A percentile compares a stretch with the other conserved stretches of the same genome.
Evolutionary conservation across 2,329 filamentous ascomycete species (phyloP).

Genomic region (Colletotrichum sp.): DNA sequence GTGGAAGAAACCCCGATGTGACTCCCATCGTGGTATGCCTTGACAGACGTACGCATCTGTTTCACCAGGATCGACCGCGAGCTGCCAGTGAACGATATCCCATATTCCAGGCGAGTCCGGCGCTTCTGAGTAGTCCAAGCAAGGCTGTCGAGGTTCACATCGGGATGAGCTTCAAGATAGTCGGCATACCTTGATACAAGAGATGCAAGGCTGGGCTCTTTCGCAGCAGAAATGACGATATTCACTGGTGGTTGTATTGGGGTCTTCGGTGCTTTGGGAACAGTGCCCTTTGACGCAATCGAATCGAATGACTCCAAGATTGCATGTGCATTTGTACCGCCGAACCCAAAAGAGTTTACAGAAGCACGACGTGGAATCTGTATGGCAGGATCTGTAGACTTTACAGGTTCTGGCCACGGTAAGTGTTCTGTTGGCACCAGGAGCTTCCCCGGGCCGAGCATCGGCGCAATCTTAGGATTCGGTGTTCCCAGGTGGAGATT

Average conservation of each 20-base stretch:
- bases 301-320: slow-evolving; percentile 31
- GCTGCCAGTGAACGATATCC: slow-evolving; percentile 20
- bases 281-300: neutral
- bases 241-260: neutral
- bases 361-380: neutral
- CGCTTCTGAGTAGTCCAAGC: slow-evolving; percentile 23
- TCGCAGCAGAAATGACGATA: neutral
- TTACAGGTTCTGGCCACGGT: slow-evolving; percentile 22
- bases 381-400: neutral
- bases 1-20: slow-evolving; percentile 18
- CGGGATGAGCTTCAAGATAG: neutral
- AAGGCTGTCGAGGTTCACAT: neutral
- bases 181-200: neutral
- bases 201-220: neutral
- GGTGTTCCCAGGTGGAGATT: slow-evolving; percentile 33
- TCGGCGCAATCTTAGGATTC: slow-evolving; percentile 31
- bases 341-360: slow-evolving; percentile 46
- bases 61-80: slow-evolving; percentile 1
- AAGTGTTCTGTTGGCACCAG: slow-evolving; percentile 12
- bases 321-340: slow-evolving; percentile 49
- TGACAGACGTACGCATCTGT: slow-evolving; percentile 4
- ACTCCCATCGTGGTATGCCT: neutral
- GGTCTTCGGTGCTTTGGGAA: neutral
- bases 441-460: slow-evolving; percentile 18
- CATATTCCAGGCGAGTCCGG: slow-evolving; percentile 6